These are phyloP conservation scores for Podospora fimiseda DNA, from an alignment of 495 filamentous ascomycete species.

Conservation along the genomic window DNA sequence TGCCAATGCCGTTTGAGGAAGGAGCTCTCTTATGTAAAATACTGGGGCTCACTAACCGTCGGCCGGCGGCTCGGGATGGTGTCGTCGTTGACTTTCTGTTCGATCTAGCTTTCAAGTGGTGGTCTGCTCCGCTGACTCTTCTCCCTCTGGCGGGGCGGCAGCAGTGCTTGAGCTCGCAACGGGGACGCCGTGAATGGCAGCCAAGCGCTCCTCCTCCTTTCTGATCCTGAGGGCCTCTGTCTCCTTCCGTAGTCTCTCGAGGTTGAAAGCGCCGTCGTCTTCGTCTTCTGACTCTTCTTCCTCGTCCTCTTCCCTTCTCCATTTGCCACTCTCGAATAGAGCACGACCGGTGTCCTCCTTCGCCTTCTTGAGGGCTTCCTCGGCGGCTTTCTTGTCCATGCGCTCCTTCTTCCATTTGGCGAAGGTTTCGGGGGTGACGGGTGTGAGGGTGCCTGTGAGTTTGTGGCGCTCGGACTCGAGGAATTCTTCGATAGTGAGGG, in stretches of 20 bases:
- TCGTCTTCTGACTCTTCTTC: slow-evolving; percentile 53
- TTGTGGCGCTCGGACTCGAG: slow-evolving; percentile 92
- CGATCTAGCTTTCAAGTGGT: slow-evolving; percentile 21
- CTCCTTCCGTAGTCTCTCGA: slow-evolving; percentile 66
- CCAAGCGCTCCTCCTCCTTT: slow-evolving; percentile 55
- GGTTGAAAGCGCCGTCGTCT: slow-evolving; percentile 65
- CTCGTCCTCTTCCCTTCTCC: slow-evolving; percentile 64
- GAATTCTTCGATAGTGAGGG: slow-evolving; percentile 94
- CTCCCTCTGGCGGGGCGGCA: slow-evolving; percentile 1
- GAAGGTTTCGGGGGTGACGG: slow-evolving; percentile 87
- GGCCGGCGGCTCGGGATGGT: slow-evolving; percentile 14
- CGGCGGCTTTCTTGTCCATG: slow-evolving; percentile 89
- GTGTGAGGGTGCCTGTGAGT: slow-evolving; percentile 81
- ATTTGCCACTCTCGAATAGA: slow-evolving; percentile 94
- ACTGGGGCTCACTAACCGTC: slow-evolving; percentile 14
- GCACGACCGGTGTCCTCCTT: slow-evolving; percentile 94
- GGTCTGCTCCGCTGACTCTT: slow-evolving; percentile 6
- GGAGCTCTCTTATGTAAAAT: slow-evolving; percentile 14
- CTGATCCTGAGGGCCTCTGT: slow-evolving; percentile 59
- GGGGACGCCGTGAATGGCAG: slow-evolving; percentile 24
- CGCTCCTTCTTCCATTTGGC: slow-evolving; percentile 93
- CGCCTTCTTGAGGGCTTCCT: slow-evolving; percentile 75
- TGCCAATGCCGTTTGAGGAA: slow-evolving; percentile 18
- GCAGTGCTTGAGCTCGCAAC: slow-evolving; percentile 4
- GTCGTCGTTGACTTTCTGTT: slow-evolving; percentile 7